Percentiles rank a stretch among this genome's conserved stretches.
Conservation (phyloP, 495 filamentous ascomycete species). For the Schizothecium vesticola region DNA sequence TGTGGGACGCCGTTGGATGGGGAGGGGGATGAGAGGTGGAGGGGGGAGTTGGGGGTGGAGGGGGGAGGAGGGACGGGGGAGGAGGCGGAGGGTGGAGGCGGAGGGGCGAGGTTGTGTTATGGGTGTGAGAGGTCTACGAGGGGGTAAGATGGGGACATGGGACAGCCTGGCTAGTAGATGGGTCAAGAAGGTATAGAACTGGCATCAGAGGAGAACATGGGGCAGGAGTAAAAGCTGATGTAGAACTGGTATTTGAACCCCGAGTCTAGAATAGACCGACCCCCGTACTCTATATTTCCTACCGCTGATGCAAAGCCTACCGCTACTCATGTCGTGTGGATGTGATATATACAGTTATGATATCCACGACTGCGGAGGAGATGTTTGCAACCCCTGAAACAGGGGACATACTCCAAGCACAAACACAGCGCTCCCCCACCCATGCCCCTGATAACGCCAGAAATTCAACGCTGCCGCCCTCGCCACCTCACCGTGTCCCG, state of each 20-base stretch:
- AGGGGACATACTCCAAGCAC: not conserved
- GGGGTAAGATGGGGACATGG: slow-evolving; percentile 25
- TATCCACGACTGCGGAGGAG: not conserved
- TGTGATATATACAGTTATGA: not conserved
- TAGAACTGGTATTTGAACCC: not conserved
- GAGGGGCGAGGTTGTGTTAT: slow-evolving; percentile 39
- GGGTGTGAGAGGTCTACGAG: slow-evolving; percentile 47
- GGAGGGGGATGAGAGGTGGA: slow-evolving; percentile 44
- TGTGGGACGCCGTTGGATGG: slow-evolving; percentile 48
- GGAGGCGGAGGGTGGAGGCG: slow-evolving; percentile 9
- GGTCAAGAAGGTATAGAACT: too few species aligned
- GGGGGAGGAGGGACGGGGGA: slow-evolving; percentile 38
- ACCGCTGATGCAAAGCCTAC: not conserved
- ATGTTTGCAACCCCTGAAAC: not conserved
- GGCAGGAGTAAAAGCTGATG: not conserved
- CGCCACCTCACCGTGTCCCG: not conserved
- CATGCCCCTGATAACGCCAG: not conserved
- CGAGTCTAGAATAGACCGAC: not conserved
- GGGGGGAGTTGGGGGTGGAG: slow-evolving; percentile 40
- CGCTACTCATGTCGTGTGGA: not conserved
- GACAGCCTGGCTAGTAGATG: too few species aligned
- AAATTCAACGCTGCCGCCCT: not conserved
- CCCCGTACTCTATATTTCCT: not conserved
- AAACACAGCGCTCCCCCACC: not conserved
- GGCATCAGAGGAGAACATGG: too few species aligned